Evolutionary conservation across 306 rosid species (phyloP).

Genomic region (Oxytropis ochrocephala): DNA sequence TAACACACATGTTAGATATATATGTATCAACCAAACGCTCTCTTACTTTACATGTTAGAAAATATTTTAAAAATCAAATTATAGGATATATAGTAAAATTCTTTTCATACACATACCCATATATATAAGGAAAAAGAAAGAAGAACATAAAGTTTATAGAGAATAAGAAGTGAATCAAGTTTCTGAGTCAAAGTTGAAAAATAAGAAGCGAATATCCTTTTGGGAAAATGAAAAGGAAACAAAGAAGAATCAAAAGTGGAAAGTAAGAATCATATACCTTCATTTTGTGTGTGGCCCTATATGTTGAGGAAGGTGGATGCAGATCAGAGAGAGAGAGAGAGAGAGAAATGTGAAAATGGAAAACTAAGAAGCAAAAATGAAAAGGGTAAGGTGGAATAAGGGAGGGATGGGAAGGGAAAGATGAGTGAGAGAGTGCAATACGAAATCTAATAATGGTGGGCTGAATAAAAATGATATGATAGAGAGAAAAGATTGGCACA

Average conservation of each 20-base stretch:
- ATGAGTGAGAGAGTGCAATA: slow-evolving; percentile 22
- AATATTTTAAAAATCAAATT: background rate
- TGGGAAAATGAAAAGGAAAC: background rate
- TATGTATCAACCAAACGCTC: background rate
- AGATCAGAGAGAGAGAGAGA: slow-evolving; percentile 20
- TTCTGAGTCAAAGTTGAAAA: slow-evolving; percentile 6
- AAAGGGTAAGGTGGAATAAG: background rate
- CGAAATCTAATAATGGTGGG: slow-evolving; percentile 43
- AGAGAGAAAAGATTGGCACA: background rate
- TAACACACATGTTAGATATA: background rate
- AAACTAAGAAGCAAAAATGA: background rate
- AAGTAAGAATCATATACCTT: slow-evolving; percentile 54
- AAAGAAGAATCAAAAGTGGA: slow-evolving; percentile 13
- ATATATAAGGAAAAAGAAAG: background rate
- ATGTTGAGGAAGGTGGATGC: background rate
- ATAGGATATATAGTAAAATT: background rate
- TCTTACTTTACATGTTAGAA: background rate
- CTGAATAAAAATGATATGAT: slow-evolving; percentile 22
- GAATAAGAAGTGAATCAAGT: slow-evolving; percentile 23
- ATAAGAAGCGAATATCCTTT: slow-evolving; percentile 5
- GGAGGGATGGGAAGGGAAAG: background rate
- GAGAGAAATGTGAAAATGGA: background rate
- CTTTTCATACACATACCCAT: no score
- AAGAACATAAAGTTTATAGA: slow-evolving; percentile 15
- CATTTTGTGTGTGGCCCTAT: slow-evolving; percentile 27